These are phyloP conservation scores for Echites panduratus DNA, from an alignment of 257 asterid genomes.

Conservation along the genomic window DNA sequence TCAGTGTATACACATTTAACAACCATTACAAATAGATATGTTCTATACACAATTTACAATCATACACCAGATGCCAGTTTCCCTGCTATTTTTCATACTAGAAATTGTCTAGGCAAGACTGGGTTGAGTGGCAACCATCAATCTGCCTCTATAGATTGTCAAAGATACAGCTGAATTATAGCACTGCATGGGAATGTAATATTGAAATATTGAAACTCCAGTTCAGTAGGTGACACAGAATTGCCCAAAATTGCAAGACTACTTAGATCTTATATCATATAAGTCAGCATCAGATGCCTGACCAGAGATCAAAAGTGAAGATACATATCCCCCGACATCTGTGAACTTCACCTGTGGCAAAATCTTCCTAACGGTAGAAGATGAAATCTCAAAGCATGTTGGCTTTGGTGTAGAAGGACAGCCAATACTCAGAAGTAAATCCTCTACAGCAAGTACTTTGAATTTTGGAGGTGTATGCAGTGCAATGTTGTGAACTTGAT, in stretches of 20 bases:
- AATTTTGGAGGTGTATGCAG: conserved; percentile 67
- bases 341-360: conserved; percentile 31
- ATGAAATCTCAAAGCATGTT: conserved; percentile 60
- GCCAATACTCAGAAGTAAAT: conserved; percentile 56
- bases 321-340: conserved; percentile 32
- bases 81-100: neutral
- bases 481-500: conserved; percentile 91
- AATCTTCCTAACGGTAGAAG: conserved; percentile 28
- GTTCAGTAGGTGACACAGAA: conserved; percentile 8
- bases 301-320: conserved; percentile 34
- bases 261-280: conserved; percentile 11
- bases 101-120: neutral
- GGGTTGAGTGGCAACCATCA: neutral
- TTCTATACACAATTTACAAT: conserved; percentile 20
- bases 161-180: neutral
- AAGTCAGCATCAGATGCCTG: conserved; percentile 31
- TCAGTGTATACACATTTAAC: neutral
- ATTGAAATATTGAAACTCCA: neutral
- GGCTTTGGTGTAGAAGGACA: conserved; percentile 91
- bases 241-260: conserved; percentile 18
- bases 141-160: neutral
- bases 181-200: neutral
- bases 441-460: conserved; percentile 58
- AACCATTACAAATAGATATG: conserved; percentile 11
- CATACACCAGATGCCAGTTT: conserved; percentile 11